Percentiles rank a stretch among this genome's conserved stretches.
These are phyloP conservation scores for Populus hybrid DNA, from an alignment of 441 rosid genomes.

Conservation along the genomic window DNA sequence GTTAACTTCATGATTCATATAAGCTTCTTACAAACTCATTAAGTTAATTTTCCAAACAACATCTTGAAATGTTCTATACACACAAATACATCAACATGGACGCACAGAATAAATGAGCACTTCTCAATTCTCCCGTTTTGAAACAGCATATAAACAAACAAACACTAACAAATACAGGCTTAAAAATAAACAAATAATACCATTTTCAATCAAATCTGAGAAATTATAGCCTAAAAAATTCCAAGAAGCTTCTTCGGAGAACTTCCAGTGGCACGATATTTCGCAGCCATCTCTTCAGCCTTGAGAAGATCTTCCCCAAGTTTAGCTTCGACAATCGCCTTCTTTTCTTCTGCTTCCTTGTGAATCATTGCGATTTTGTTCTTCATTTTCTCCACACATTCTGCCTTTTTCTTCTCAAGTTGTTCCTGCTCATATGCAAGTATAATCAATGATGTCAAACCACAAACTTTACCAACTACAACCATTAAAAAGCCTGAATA, in stretches of 20 bases:
- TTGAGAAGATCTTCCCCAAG: conserved; percentile 74
- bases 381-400: conserved; percentile 66
- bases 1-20: neutral
- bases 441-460: neutral
- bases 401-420: conserved; percentile 79
- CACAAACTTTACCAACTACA: neutral
- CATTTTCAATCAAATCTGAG: conserved; percentile 14
- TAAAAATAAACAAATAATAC: conserved; percentile 22
- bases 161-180: conserved; percentile 21
- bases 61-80: conserved; percentile 18
- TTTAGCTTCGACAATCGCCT: conserved; percentile 73
- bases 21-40: conserved; percentile 25
- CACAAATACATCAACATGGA: conserved; percentile 11
- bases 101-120: conserved; percentile 19
- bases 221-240: conserved; percentile 29
- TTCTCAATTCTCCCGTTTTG: conserved; percentile 14
- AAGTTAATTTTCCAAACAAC: conserved; percentile 5
- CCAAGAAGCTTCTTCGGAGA: conserved; percentile 74
- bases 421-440: conserved; percentile 44
- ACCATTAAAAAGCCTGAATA: neutral
- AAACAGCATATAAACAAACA: conserved; percentile 10
- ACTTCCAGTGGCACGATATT: conserved; percentile 70
- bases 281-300: conserved; percentile 82
- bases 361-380: conserved; percentile 73
- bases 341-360: conserved; percentile 79